Conservation (phyloP, 257 asterid genomes). For the Ocimum tenuiflorum region DNA sequence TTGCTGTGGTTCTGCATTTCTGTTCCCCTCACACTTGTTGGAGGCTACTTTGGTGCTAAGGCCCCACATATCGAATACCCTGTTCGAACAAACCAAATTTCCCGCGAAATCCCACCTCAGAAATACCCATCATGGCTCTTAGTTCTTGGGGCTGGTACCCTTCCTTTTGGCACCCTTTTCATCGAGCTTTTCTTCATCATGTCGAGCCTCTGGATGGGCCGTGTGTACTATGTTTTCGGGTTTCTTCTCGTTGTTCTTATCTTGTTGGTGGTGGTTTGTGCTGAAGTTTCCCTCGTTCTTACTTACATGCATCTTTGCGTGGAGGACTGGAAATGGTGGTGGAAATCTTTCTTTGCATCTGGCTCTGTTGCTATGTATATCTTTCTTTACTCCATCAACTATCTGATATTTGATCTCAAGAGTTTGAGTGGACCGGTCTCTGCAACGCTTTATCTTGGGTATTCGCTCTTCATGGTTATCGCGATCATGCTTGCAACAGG, state of each 20-base stretch:
- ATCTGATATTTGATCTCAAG: conserved; percentile 67
- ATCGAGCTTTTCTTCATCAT: conserved; percentile 84
- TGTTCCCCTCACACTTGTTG: conserved; percentile 70
- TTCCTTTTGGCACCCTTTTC: conserved; percentile 78
- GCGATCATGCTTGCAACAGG: conserved; percentile 88
- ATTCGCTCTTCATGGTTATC: conserved; percentile 68
- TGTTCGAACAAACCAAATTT: conserved; percentile 73
- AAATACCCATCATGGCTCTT: conserved; percentile 81
- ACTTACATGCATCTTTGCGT: conserved; percentile 88
- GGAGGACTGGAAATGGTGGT: conserved; percentile 94
- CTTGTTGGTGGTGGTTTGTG: conserved; percentile 59
- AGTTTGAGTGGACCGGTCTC: conserved; percentile 77
- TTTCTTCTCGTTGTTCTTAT: conserved; percentile 60
- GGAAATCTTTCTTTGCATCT: conserved; percentile 85
- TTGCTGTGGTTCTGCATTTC: conserved; percentile 82
- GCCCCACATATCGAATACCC: conserved; percentile 78
- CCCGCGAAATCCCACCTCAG: conserved; percentile 76
- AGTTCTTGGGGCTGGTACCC: conserved; percentile 83
- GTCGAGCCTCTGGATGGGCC: conserved; percentile 93
- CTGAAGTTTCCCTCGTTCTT: conserved; percentile 78
- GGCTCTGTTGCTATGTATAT: conserved; percentile 74
- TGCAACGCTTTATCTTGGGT: conserved; percentile 75
- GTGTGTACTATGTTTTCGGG: conserved; percentile 79
- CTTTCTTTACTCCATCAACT: conserved; percentile 65
- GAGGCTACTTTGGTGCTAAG: conserved; percentile 76